Evolutionary conservation across 306 rosid species (phyloP).

Genomic region (Lathyrus aphaca): DNA sequence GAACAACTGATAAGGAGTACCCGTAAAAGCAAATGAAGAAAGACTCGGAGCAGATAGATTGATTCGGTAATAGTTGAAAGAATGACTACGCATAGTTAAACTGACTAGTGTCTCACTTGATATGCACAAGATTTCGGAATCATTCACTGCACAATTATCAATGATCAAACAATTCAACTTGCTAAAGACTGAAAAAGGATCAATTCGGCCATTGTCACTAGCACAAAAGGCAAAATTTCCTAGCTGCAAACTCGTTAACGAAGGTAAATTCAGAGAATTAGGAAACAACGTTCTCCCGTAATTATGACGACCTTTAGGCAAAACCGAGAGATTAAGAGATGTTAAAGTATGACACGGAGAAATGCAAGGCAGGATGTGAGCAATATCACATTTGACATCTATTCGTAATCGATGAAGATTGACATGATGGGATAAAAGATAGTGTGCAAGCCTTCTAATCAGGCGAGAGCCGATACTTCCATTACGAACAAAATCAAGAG

Average conservation of each 20-base stretch:
- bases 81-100: neutral
- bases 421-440: constrained; percentile 17
- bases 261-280: neutral
- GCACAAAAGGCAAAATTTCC: neutral
- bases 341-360: constrained; percentile 19
- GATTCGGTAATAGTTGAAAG: neutral
- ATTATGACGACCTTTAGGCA: neutral
- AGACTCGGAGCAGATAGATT: constrained; percentile 9
- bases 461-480: neutral
- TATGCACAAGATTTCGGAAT: neutral
- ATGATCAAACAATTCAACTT: neutral
- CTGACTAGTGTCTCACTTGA: constrained; percentile 10
- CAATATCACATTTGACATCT: neutral
- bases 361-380: neutral
- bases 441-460: neutral
- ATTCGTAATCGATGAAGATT: neutral
- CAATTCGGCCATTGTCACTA: neutral
- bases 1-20: neutral
- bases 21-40: neutral
- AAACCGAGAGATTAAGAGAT: constrained; percentile 28
- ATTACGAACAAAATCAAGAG: constrained; percentile 15
- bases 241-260: neutral
- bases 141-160: neutral
- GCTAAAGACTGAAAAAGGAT: neutral
- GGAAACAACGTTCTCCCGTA: neutral